phyloP scores from a whole-genome alignment of 345 rosid genomes.

The rapeseed (Brassica napus) region Da-Ae NC_063443.1:16902501-16903000 shows the following conservation, averaged over 20 bases:
- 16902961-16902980: constrained; percentile 84
- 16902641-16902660: constrained; percentile 30
- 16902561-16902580: constrained; percentile 35
- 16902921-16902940: constrained; percentile 59
- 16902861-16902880: constrained; percentile 59
- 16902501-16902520: constrained; percentile 22
- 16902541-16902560: constrained; percentile 27
- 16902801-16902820: constrained; percentile 62
- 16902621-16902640: constrained; percentile 20
- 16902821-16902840: constrained; percentile 46
- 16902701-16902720: constrained; percentile 4
- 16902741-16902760: neutral
- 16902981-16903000: constrained; percentile 74
- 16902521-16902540: constrained; percentile 22
- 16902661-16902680: constrained; percentile 5
- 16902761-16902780: neutral
- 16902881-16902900: constrained; percentile 56
- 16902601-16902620: constrained; percentile 14
- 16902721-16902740: neutral
- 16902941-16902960: constrained; percentile 88
- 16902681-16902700: neutral
- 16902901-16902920: constrained; percentile 58
- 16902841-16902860: constrained; percentile 58
- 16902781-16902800: constrained; percentile 3
- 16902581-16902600: constrained; percentile 33